Evolutionary conservation across 768 basidiomycete species (phyloP).

Genomic region (Tricholoma bakamatsutake): DNA sequence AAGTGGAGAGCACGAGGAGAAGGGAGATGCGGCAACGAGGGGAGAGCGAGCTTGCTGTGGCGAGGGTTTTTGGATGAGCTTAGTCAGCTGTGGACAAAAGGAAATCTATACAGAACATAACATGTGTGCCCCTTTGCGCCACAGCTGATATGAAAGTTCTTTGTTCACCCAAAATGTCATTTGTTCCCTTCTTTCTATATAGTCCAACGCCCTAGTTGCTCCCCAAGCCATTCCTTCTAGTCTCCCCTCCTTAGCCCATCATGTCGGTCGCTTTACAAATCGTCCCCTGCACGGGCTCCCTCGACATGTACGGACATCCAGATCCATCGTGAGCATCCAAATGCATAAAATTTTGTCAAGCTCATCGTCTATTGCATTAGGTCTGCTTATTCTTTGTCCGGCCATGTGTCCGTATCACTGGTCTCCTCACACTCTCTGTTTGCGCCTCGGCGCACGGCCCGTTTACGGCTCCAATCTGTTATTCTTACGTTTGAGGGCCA

Average conservation of each 20-base stretch:
- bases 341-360: not conserved
- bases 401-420: conserved; percentile 65
- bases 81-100: conserved; percentile 20
- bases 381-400: conserved; percentile 83
- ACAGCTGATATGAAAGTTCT: no score
- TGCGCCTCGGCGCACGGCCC: conserved; percentile 43
- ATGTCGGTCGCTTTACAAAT: conserved; percentile 71
- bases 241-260: conserved; percentile 15
- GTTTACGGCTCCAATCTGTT: conserved; percentile 62
- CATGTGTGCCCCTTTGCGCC: no score
- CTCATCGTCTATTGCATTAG: conserved; percentile 33
- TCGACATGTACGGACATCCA: conserved; percentile 69
- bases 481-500: conserved; percentile 82
- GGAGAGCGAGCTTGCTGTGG: conserved; percentile 78
- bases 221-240: conserved; percentile 6
- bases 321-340: conserved; percentile 55
- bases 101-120: conserved; percentile 13
- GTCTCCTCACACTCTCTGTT: conserved; percentile 53
- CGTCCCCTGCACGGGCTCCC: conserved; percentile 44
- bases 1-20: conserved; percentile 59
- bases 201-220: conserved; percentile 11
- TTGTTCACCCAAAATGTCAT: conserved; percentile 12
- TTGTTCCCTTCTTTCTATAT: conserved; percentile 17
- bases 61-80: conserved; percentile 64
- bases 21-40: conserved; percentile 56